These are phyloP conservation scores for Penicillium palitans DNA, from an alignment of 2,329 filamentous ascomycete species.

Conservation along the genomic window DNA sequence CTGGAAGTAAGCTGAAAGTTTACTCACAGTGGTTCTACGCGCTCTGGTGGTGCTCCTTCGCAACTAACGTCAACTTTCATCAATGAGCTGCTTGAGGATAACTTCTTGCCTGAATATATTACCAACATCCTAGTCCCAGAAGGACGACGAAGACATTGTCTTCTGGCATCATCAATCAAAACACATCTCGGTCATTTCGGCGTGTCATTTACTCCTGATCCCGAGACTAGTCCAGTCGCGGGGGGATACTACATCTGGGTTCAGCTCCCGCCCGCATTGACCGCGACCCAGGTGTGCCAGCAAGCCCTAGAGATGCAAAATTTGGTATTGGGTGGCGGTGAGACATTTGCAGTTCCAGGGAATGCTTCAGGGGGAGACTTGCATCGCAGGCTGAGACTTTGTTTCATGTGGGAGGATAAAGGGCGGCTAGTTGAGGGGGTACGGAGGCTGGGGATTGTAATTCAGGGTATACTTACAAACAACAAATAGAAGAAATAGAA, in stretches of 20 bases:
- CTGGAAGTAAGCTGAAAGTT: not conserved
- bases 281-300: constrained; percentile 7
- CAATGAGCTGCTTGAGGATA: constrained; percentile 51
- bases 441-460: constrained; percentile 4
- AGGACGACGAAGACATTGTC: constrained; percentile 8
- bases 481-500: not conserved
- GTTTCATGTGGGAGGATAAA: constrained; percentile 23
- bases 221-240: not conserved
- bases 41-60: constrained; percentile 57
- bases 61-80: constrained; percentile 59
- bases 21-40: constrained; percentile 27
- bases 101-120: constrained; percentile 55
- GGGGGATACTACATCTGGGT: constrained; percentile 22
- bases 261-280: constrained; percentile 12
- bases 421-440: constrained; percentile 15
- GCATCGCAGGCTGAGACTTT: constrained; percentile 15
- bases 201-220: constrained; percentile 13
- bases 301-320: constrained; percentile 9
- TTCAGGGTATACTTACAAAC: not conserved
- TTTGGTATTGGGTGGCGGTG: constrained; percentile 11
- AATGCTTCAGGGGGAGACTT: constrained; percentile 40
- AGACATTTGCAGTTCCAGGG: constrained; percentile 50
- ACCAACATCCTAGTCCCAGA: constrained; percentile 40
- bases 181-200: constrained; percentile 14
- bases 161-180: constrained; percentile 11